Conservation (phyloP, 2,329 filamentous ascomycete species). For the Pestalotiopsis sp. region DNA sequence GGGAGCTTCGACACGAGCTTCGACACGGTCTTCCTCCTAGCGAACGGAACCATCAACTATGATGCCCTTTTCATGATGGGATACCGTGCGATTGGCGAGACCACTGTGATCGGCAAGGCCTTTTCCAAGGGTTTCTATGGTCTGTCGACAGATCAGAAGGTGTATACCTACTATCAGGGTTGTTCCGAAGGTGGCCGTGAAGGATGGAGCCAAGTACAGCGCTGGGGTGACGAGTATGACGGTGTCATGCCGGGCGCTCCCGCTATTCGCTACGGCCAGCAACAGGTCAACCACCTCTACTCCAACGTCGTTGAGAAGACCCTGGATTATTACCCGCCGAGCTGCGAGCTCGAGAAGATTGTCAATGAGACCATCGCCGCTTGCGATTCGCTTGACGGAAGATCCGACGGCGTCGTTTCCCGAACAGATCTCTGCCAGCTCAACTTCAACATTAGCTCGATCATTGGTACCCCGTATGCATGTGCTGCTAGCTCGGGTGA, state of each 20-base stretch:
- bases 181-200: constrained; percentile 57
- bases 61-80: constrained; percentile 18
- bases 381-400: constrained; percentile 59
- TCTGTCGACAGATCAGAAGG: constrained; percentile 25
- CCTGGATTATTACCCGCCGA: constrained; percentile 41
- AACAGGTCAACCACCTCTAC: constrained; percentile 46
- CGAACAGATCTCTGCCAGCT: constrained; percentile 38
- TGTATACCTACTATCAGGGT: constrained; percentile 54
- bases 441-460: constrained; percentile 41
- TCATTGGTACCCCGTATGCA: constrained; percentile 46
- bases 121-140: constrained; percentile 44
- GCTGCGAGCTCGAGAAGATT: constrained; percentile 48
- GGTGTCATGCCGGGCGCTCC: constrained; percentile 48
- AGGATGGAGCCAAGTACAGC: constrained; percentile 52
- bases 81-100: constrained; percentile 38
- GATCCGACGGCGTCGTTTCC: constrained; percentile 53
- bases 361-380: constrained; percentile 55
- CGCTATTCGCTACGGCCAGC: constrained; percentile 46
- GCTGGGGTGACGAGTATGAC: constrained; percentile 50
- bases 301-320: constrained; percentile 40
- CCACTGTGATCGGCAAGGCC: constrained; percentile 43
- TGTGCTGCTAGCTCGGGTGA: constrained; percentile 39
- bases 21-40: too few species aligned
- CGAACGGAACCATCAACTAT: too few species aligned
- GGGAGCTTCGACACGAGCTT: too few species aligned